These are phyloP conservation scores for Coprinopsis sp. DNA, from an alignment of 768 basidiomycete species.

Conservation along the genomic window DNA sequence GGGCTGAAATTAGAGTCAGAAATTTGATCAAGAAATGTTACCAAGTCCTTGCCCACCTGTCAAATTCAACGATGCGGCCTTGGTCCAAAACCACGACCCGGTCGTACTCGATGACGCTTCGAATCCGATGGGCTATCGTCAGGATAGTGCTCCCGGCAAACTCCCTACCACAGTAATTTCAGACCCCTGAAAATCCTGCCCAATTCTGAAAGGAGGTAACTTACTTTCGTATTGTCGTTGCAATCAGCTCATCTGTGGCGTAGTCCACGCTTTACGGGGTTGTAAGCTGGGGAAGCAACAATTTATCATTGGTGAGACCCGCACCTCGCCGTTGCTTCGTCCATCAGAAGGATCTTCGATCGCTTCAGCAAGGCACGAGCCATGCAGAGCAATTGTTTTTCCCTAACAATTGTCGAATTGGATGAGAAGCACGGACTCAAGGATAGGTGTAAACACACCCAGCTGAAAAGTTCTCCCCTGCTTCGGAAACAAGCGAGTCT, in stretches of 20 bases:
- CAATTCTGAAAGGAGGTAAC: too few relatives aligned
- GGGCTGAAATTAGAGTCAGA: slow-evolving; percentile 37
- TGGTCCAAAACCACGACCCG: slow-evolving; percentile 75
- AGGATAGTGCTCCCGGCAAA: slow-evolving; percentile 81
- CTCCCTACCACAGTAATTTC: slow-evolving; percentile 38
- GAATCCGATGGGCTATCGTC: slow-evolving; percentile 78
- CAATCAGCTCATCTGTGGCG: slow-evolving; percentile 84
- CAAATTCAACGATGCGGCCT: slow-evolving; percentile 76
- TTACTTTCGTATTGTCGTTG: slow-evolving; percentile 76
- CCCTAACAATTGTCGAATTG: slow-evolving; percentile 8
- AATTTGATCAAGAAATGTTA: neutral
- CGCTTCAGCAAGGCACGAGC: slow-evolving; percentile 79
- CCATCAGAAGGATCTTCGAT: slow-evolving; percentile 78
- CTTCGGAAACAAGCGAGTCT: slow-evolving; percentile 73
- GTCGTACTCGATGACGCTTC: slow-evolving; percentile 81
- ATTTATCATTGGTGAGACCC: slow-evolving; percentile 11
- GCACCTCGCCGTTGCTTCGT: slow-evolving; percentile 74
- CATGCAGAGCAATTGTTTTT: slow-evolving; percentile 62
- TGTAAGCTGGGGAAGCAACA: slow-evolving; percentile 3
- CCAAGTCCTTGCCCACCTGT: slow-evolving; percentile 46
- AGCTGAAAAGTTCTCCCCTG: slow-evolving; percentile 86
- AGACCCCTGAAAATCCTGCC: too few relatives aligned
- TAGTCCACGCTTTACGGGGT: slow-evolving; percentile 65
- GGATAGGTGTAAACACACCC: too few relatives aligned
- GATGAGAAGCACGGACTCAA: too few relatives aligned